phyloP scores from a whole-genome alignment of 768 basidiomycete species.

The Lactarius trivialis region DNA sequence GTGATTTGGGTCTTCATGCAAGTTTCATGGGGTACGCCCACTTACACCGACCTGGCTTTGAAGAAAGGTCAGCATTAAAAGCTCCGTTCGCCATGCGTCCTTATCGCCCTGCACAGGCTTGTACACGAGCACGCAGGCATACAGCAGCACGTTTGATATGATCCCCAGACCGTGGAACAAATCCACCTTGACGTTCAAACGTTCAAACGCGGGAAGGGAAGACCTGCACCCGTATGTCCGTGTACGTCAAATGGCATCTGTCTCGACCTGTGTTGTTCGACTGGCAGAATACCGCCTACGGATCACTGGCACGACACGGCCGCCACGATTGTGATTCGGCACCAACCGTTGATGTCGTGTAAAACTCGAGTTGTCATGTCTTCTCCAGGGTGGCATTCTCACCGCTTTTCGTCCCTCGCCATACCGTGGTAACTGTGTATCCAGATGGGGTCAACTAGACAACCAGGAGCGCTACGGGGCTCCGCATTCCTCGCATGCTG shows the following conservation, averaged over 20 bases:
- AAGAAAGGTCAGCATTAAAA: not conserved
- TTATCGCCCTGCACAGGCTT: constrained; percentile 3
- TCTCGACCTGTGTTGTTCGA: not conserved
- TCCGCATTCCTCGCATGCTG: constrained; percentile 10
- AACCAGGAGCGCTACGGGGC: not conserved
- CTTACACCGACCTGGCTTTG: not conserved
- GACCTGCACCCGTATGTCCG: not conserved
- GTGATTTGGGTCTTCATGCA: not conserved
- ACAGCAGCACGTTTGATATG: not conserved
- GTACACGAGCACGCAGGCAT: not conserved
- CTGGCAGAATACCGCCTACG: not conserved
- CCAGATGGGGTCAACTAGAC: constrained; percentile 1
- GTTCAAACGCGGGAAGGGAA: not conserved
- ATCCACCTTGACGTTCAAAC: not conserved
- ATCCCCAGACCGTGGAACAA: not conserved
- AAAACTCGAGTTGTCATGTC: not conserved
- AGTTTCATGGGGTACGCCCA: not conserved
- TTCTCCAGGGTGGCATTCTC: not conserved
- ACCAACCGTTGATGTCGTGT: not conserved
- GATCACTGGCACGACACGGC: not conserved
- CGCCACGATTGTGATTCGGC: not conserved
- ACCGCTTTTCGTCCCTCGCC: not conserved
- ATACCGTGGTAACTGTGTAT: constrained; percentile 1
- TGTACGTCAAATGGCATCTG: constrained; percentile 13
- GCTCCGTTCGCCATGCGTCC: constrained; percentile 16